Evolutionary conservation across 2,329 filamentous ascomycete species (phyloP), one percentile per base, ranked within the genome.

Genomic region (Xylariaceae sp.): DNA sequence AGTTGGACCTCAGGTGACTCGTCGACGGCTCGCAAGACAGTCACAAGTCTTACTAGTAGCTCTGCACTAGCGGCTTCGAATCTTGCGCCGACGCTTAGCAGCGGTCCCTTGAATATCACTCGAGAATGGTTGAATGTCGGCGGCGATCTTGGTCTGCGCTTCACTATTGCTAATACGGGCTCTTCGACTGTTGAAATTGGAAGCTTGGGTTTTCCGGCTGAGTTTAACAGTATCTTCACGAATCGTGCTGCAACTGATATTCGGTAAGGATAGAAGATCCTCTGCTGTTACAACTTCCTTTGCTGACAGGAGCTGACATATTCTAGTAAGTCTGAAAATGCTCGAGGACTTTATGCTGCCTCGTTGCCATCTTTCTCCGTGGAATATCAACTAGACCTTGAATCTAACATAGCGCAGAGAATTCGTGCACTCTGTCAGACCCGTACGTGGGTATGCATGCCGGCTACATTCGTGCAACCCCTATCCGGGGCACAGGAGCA

Each of bases 171-270:
- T 10, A 84, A 83, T 53, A 65, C 64, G 0, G 75, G 64, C 1
- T 57, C 60, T 0, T 55, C 61, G 0, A 53, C 67, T 0, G 50
- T 84, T 2, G 81, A 84, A 52, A 65, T 85, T 5, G 82, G 82
- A 1, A 76, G 76, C 44, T 69, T 84, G 1, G 82, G 81, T 0
- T 76, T 85, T 46, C 81, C 81, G 0, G 73, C 80, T 17, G 79
- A 82, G 61, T 82, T 84, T 69, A 84, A 84, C 67, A 84, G 78
- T 63, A 83, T 85, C 58, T 84, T 84, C 60, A 81, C 75, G 12
- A 70, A 71, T 42, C 73, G 79, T 9, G 64, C 68, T 1, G 73
- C 79, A 0, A 66, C 68, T 2, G 74, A 80, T 6, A 81, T 76
- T 6, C 74, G 34, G 34, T 38, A 38, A 14, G 34, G 13, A 13